phyloP scores from a whole-genome alignment of 1,139 yeast genomes.

The Saccharomyces hybrid region DNA sequence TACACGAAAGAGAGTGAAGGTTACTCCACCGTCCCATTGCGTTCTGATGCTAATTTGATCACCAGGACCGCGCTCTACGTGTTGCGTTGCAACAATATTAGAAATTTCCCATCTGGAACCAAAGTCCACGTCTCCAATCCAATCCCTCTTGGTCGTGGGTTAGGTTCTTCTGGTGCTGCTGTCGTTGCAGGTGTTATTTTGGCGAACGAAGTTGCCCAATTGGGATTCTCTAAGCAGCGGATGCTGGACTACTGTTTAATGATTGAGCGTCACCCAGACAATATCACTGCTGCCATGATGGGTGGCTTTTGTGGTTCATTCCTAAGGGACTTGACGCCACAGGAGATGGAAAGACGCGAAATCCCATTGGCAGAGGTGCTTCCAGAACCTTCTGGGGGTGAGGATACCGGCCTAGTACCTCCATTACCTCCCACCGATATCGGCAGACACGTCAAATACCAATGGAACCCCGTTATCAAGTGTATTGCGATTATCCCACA shows the following conservation, averaged over 20 bases:
- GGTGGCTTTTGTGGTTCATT: conserved; percentile 98
- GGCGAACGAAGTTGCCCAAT: conserved; percentile 74
- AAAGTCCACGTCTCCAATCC: conserved; percentile 75
- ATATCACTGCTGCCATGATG: conserved; percentile 97
- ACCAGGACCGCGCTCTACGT: conserved; percentile 91
- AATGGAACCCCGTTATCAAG: conserved; percentile 73
- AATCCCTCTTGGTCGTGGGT: conserved; percentile 91
- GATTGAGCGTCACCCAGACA: conserved; percentile 98
- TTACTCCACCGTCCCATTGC: conserved; percentile 67
- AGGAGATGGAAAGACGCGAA: conserved; percentile 65
- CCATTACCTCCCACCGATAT: conserved; percentile 78
- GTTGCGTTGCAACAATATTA: conserved; percentile 68
- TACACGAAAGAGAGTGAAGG: conserved; percentile 72
- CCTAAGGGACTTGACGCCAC: conserved; percentile 66
- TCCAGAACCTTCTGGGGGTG: conserved; percentile 68
- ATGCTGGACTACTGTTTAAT: conserved; percentile 89
- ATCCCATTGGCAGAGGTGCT: conserved; percentile 80
- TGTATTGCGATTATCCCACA: conserved; percentile 90
- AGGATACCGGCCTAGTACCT: conserved; percentile 59
- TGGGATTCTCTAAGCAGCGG: conserved; percentile 67
- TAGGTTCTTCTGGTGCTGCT: conserved; percentile 98
- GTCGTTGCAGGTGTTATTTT: conserved; percentile 95
- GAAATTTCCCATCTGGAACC: conserved; percentile 80
- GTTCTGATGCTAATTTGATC: conserved; percentile 70
- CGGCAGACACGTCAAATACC: conserved; percentile 83